Conservation (phyloP, 2,329 filamentous ascomycete species). For the Aaosphaeria arxii region DNA sequence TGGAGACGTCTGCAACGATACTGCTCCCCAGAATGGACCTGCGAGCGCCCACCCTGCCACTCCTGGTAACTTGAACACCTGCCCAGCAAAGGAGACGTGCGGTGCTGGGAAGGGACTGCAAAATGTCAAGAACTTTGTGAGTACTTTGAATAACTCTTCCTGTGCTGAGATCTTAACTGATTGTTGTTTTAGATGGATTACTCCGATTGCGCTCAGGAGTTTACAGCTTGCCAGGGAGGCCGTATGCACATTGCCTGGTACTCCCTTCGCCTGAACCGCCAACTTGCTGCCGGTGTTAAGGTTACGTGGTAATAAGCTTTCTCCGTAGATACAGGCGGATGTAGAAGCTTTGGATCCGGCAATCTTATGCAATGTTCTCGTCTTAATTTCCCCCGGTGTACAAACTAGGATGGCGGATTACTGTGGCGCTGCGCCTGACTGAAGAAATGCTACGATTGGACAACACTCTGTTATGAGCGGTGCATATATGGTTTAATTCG, state of each 20-base stretch:
- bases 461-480: too few species aligned
- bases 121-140: slow-evolving; percentile 17
- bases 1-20: slow-evolving; percentile 28
- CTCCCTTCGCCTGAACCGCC: slow-evolving; percentile 4
- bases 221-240: slow-evolving; percentile 16
- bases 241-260: slow-evolving; percentile 11
- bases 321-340: too few species aligned
- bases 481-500: too few species aligned
- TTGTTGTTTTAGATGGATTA: slow-evolving; percentile 13
- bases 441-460: too few species aligned
- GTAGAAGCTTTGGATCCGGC: too few species aligned
- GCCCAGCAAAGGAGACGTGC: slow-evolving; percentile 9
- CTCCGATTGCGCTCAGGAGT: slow-evolving; percentile 14
- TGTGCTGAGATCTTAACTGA: too few species aligned
- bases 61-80: slow-evolving; percentile 9
- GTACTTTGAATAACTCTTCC: not conserved
- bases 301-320: not conserved
- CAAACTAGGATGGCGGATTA: too few species aligned
- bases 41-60: slow-evolving; percentile 8
- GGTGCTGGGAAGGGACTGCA: slow-evolving; percentile 5
- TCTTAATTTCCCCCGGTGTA: too few species aligned
- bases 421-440: too few species aligned
- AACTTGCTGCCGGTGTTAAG: slow-evolving; percentile 8
- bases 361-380: too few species aligned
- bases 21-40: slow-evolving; percentile 19